These are phyloP conservation scores for Nepenthes mirabilis DNA, from an alignment of 148 eudicot genomes.

Conservation along the genomic window DNA sequence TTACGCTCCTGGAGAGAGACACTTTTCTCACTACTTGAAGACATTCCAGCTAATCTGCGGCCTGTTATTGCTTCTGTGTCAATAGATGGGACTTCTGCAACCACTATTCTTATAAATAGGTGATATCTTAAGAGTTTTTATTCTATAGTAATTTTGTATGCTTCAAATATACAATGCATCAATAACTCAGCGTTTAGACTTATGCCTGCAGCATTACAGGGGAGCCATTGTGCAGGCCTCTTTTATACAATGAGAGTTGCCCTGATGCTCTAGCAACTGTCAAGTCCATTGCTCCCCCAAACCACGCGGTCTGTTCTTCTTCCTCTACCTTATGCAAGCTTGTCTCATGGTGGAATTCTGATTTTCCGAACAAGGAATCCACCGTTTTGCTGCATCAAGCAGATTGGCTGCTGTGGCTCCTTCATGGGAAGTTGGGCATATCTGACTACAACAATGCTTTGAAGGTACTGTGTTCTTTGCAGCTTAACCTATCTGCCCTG, in stretches of 20 bases:
- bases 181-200: slow-evolving; percentile 2
- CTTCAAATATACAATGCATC: too few species aligned
- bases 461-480: slow-evolving; percentile 32
- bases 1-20: slow-evolving; percentile 75
- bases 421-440: slow-evolving; percentile 88
- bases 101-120: slow-evolving; percentile 81
- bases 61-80: slow-evolving; percentile 54
- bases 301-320: slow-evolving; percentile 89
- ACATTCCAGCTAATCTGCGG: slow-evolving; percentile 52
- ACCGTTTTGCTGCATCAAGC: slow-evolving; percentile 84
- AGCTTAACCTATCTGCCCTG: neutral
- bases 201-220: slow-evolving; percentile 57
- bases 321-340: slow-evolving; percentile 93
- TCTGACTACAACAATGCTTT: slow-evolving; percentile 96
- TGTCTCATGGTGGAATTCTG: slow-evolving; percentile 90
- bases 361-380: slow-evolving; percentile 33
- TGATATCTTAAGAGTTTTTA: slow-evolving; percentile 4
- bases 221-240: slow-evolving; percentile 65
- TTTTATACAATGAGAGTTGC: slow-evolving; percentile 80
- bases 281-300: slow-evolving; percentile 73
- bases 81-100: slow-evolving; percentile 93
- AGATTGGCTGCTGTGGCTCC: slow-evolving; percentile 93
- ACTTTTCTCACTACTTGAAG: slow-evolving; percentile 61
- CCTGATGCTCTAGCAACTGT: slow-evolving; percentile 76
- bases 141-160: neutral